A percentile compares a stretch with the other conserved stretches of the same genome.
These are phyloP conservation scores for Ophiostoma australiae DNA, from an alignment of 2,329 filamentous ascomycete genomes.

Conservation along the genomic window DNA sequence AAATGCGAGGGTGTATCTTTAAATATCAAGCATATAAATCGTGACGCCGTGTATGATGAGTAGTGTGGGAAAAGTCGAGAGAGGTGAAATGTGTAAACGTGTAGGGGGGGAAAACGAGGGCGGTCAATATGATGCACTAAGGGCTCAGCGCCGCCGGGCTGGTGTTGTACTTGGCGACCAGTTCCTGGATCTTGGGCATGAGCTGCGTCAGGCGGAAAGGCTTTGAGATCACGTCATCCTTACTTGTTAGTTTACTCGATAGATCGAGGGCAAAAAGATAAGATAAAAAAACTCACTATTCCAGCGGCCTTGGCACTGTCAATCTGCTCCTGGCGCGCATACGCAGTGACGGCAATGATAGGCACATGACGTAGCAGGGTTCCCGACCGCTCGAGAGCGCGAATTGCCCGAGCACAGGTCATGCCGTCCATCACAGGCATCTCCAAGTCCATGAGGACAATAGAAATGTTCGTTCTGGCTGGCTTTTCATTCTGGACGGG, in stretches of 20 bases:
- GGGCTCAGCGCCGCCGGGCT: neutral
- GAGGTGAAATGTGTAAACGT: too few species aligned
- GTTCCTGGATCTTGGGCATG: slow-evolving; percentile 60
- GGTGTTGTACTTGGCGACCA: slow-evolving; percentile 43
- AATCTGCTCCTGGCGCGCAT: slow-evolving; percentile 70
- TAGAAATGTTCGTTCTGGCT: slow-evolving; percentile 49
- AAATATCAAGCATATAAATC: neutral
- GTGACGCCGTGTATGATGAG: neutral
- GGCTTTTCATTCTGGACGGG: neutral
- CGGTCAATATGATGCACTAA: neutral
- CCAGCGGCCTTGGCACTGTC: slow-evolving; percentile 65
- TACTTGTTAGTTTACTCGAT: neutral
- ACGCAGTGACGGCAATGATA: slow-evolving; percentile 78
- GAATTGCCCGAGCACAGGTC: slow-evolving; percentile 64
- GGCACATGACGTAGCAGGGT: slow-evolving; percentile 63
- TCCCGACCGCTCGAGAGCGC: slow-evolving; percentile 60
- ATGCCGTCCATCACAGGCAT: slow-evolving; percentile 80
- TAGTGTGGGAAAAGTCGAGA: neutral
- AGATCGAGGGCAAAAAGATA: neutral
- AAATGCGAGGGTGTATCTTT: slow-evolving; percentile 6
- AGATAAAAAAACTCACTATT: slow-evolving; percentile 52
- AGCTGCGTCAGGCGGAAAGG: slow-evolving; percentile 72
- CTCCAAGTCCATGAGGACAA: slow-evolving; percentile 76
- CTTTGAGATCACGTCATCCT: slow-evolving; percentile 74
- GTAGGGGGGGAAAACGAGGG: neutral